Base-by-base conservation (phyloP, 805 yeast species). In the Blastobotrys chiropterorum region DNA sequence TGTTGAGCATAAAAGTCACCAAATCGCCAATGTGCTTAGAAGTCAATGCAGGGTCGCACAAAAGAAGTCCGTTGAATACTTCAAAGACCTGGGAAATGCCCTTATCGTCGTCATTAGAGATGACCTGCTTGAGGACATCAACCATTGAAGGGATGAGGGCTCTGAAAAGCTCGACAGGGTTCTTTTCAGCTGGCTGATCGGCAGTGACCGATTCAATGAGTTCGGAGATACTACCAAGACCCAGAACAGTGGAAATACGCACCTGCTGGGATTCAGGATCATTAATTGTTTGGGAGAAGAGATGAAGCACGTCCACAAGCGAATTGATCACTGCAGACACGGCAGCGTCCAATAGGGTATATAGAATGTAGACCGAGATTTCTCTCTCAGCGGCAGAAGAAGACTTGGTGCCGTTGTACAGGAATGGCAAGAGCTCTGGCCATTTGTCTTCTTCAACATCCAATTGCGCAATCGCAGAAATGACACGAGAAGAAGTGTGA, bases 401-500 rank as follows among this genome's bases (percentile, higher is more conserved):
- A 51, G 80, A 79, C 51, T 79, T 76, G 47, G 89, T 85, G 44
- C 87, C 86, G 52, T 75, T 71, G 52, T 86, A 82, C 63, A 94
- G 75, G 49, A 79, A 73, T 34, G 87, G 85, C 55, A 92, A 76
- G 58, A 94, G 77, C 42, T 81, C 83, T 3, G 83, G 79, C 98
- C 98, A 94, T 58, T 78, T 67, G 56, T 75, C 68, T 39, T 77
- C 77, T 50, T 81, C 82, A 56, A 90, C 73, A 67, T 92, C 98
- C 50, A 75, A 68, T 59, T 82, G 81, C 40, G 88, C 95, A 65
- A 94, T 87, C 44, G 90, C 83, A 26, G 97, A 83, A 61, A 94
- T 82, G 53, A 90, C 87, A 69, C 97, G 82, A 20, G 98, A 90
- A 51, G 85, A 77, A 17, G 95, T 82, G 72, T 94, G 98, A 69